Percentiles rank a stretch among this genome's conserved stretches.
Evolutionary conservation across 2,329 filamentous ascomycete genomes (phyloP).

Genomic region (Chalaropsis ovoidea): DNA sequence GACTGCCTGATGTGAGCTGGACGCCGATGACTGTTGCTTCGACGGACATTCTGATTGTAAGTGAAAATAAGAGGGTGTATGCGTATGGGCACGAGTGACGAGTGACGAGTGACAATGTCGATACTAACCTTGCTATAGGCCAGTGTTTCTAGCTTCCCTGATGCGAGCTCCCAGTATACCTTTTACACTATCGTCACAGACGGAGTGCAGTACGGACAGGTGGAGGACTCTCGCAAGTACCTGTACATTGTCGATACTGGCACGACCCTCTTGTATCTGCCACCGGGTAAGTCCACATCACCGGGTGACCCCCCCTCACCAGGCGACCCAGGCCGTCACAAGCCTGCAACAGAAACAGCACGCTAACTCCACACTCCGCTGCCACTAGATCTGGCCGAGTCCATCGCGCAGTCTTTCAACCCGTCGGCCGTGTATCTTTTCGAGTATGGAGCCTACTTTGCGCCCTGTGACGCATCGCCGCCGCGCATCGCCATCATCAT

Average conservation of each 20-base stretch:
- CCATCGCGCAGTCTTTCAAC: constrained; percentile 40
- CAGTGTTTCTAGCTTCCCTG: constrained; percentile 33
- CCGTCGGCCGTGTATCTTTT: constrained; percentile 40
- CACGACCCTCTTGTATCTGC: constrained; percentile 43
- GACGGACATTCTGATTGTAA: constrained; percentile 40
- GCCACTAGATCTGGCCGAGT: constrained; percentile 37
- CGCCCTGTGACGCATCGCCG: constrained; percentile 39
- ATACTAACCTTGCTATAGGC: constrained; percentile 33
- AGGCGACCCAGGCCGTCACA: no score
- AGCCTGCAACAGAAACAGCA: neutral
- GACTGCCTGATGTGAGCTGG: constrained; percentile 35
- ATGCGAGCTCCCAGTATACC: constrained; percentile 34
- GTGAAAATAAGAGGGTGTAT: constrained; percentile 26
- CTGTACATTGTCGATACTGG: constrained; percentile 45
- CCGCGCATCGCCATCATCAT: constrained; percentile 40
- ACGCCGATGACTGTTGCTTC: constrained; percentile 30
- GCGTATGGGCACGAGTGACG: neutral
- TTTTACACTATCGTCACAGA: constrained; percentile 46
- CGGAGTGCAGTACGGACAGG: constrained; percentile 39
- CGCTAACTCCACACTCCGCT: constrained; percentile 10
- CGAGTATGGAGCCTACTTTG: constrained; percentile 42
- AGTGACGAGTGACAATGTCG: neutral
- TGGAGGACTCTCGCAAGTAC: constrained; percentile 36
- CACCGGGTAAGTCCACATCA: constrained; percentile 35
- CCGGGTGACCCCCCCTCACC: neutral